phyloP scores from a whole-genome alignment of 106 monocot species.

The Posidonia australis region DNA sequence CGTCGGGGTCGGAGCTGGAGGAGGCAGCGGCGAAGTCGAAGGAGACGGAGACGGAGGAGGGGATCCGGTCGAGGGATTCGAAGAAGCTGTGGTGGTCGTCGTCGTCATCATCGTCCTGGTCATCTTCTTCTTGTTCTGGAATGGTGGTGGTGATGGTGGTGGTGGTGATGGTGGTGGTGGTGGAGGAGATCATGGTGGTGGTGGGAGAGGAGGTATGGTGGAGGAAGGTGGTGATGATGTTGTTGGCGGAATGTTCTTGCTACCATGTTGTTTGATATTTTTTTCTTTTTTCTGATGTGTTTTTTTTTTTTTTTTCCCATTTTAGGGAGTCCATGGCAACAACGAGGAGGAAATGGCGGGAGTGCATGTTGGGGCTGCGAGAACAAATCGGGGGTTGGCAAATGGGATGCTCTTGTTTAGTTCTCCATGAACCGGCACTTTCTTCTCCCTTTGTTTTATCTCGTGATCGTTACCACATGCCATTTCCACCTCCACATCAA shows the following conservation, averaged over 20 bases:
- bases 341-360: constrained; percentile 7
- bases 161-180: neutral
- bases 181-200: neutral
- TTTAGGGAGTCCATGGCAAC: constrained; percentile 6
- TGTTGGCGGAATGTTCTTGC: neutral
- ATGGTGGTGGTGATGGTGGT: neutral
- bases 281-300: neutral
- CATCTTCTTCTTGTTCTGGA: neutral
- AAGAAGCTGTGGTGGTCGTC: constrained; percentile 45
- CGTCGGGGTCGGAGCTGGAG: constrained; percentile 38
- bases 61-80: constrained; percentile 59
- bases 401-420: neutral
- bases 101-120: constrained; percentile 15
- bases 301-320: neutral
- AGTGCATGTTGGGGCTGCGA: constrained; percentile 2
- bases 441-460: too few relatives aligned
- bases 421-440: too few relatives aligned
- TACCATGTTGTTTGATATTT: neutral
- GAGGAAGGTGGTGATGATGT: neutral
- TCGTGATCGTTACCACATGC: too few relatives aligned
- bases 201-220: neutral
- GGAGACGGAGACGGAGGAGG: constrained; percentile 57
- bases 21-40: constrained; percentile 30
- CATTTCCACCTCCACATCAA: too few relatives aligned
- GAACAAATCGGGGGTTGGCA: neutral